Base-by-base conservation (phyloP, 345 rosid species). In the Cochlearia excelsa region DNA sequence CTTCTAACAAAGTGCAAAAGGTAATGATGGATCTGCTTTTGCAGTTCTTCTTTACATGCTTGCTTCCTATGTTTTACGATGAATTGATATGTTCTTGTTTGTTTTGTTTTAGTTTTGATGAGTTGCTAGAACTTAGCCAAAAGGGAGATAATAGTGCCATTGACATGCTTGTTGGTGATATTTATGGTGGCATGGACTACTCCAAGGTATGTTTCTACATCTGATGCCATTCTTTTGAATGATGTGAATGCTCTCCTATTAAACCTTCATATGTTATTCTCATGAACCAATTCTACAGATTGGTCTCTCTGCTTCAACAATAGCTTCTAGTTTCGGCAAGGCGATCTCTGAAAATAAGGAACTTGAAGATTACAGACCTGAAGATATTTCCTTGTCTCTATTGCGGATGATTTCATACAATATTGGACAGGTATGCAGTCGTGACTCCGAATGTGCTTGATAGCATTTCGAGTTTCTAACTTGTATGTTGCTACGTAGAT, bases 261-360 rank as follows among this genome's bases (percentile, higher is more conserved):
- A 9, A 16, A 16, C 23, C 23, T 16, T 16, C 23, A 16, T 16
- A 16, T 16, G 54, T 45, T 38, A 52, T 33, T 71, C 29, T 53
- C 46, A 52, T 53, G 44, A 9, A 47, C 9, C 55, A 45, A 52
- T 64, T 33, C n/a, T 30, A 26, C 75, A 90, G 97, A 90, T 90
- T 74, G 97, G 89, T 66, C 95, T 94, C 52, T 90, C 99, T 63
- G 96, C 99, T 57, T 85, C 99, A 73, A 90, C 97, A 30, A 94
- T 90, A 58, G 97, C 99, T 51, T 94, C 99, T 59, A 94, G 97
- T 76, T 94, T 94, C 72, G 99, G 99, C 65, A 94, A 94, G 81
- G 73, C 95, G 7, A 90, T 90, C 33, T 85, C 99, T 67, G 97
- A 87, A 41, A 87, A 80, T 53, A 93, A 90, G 77, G 97, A 93